Evolutionary conservation across 805 yeast species (phyloP), one percentile per base, ranked within the genome.

Genomic region (Dipodascus albidus): DNA sequence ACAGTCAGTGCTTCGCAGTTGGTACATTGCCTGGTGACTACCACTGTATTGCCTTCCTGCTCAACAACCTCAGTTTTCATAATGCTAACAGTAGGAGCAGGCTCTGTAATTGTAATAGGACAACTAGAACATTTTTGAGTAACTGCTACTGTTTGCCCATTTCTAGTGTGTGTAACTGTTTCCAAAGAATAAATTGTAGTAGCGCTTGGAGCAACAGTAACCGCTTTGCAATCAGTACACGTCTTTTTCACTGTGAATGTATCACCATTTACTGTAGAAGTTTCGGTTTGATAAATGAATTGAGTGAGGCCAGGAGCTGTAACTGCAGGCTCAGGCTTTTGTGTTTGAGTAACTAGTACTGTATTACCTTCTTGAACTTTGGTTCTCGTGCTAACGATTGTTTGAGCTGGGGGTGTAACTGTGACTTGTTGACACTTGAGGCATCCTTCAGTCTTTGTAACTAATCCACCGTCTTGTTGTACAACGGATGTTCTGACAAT

Each of bases 401-500:
- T 17, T 6, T 14, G 17, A 38, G 44, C 20, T 3, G 17, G 20
- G 3, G 44, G 14, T 11, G 44, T 38, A 4, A 38, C 44, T n/a
- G 44, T 38, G 20, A 38, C 15, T 14, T 14, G 20, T 38, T 38
- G 4, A 38, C 44, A 38, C 9, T 38, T 19, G n/a, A 19, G 6
- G 20, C 44, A 38, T 38, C n/a, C 20, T 38, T 38, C 44, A 38
- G 44, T 38, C 44, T 38, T 38, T 38, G 44, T 38, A n/a, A n/a
- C 20, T n/a, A 17, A 11, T 17, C n/a, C 14, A 19, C 44, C 44
- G 6, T 14, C 44, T n/a, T 14, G 20, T n/a, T n/a, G 20, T 19
- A 11, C 44, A 14, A 38, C 44, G 8, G 9, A 3, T 4, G 44
- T 38, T 3, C 3, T 38, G 15, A 38, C 20, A 17, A 38, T 38